Percentiles rank a stretch among this genome's conserved stretches.
phyloP scores from a whole-genome alignment of 2,329 filamentous ascomycete species.

The Colletotrichum sp. region DNA sequence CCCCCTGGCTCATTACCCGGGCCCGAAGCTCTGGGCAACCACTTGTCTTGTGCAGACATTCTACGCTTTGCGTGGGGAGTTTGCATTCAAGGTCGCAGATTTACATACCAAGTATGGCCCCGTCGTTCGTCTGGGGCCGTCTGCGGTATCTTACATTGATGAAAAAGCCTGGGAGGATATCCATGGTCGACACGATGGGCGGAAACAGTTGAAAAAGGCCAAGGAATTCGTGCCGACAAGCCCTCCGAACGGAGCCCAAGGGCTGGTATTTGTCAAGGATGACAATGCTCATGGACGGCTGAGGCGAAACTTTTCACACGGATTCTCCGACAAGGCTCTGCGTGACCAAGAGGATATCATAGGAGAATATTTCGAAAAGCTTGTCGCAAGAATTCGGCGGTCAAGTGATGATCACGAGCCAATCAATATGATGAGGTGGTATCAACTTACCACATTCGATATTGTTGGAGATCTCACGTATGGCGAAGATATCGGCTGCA shows the following conservation, averaged over 20 bases:
- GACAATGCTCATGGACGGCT: background rate
- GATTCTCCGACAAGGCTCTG: constrained; percentile 32
- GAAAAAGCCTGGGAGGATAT: background rate
- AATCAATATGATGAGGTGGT: constrained; percentile 23
- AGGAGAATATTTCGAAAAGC: constrained; percentile 26
- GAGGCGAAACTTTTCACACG: constrained; percentile 27
- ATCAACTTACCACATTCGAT: constrained; percentile 13
- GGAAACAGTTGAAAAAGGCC: background rate
- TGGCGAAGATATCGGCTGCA: constrained; percentile 21
- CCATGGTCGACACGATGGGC: background rate
- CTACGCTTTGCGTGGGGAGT: background rate
- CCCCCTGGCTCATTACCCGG: constrained; percentile 33
- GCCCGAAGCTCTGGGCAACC: constrained; percentile 35
- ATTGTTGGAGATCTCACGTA: constrained; percentile 22
- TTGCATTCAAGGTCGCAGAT: background rate
- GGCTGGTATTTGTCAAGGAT: background rate
- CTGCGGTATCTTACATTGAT: background rate
- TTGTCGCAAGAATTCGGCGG: constrained; percentile 21
- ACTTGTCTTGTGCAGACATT: constrained; percentile 18
- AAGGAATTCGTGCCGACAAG: background rate
- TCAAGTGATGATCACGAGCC: background rate
- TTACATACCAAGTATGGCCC: background rate
- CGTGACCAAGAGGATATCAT: constrained; percentile 32
- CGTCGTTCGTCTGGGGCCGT: background rate
- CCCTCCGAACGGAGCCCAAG: background rate